A percentile compares a stretch with the other conserved stretches of the same genome.
Evolutionary conservation across 768 basidiomycete genomes (phyloP).

Genomic region (Serendipita sp.): DNA sequence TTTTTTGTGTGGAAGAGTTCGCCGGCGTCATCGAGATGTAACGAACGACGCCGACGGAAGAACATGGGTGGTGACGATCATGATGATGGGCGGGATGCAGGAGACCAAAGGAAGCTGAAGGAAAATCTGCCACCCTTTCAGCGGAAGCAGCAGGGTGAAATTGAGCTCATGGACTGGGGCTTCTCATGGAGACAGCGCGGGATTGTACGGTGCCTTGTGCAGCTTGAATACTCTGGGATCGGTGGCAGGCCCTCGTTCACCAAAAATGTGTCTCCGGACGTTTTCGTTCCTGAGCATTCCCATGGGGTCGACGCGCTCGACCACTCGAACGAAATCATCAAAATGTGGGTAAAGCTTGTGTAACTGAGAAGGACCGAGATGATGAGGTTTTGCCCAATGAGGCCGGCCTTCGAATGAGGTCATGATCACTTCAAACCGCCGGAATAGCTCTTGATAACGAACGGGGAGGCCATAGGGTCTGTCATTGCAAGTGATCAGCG

Average conservation of each 20-base stretch:
- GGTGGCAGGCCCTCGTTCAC: conserved; percentile 23
- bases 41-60: too few species aligned
- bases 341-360: conserved; percentile 64
- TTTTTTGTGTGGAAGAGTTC: too few species aligned
- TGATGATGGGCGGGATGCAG: too few species aligned
- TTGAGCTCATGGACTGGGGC: too few species aligned
- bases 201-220: conserved; percentile 8
- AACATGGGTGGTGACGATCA: too few species aligned
- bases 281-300: conserved; percentile 67
- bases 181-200: neutral
- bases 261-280: conserved; percentile 72
- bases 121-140: too few species aligned
- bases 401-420: conserved; percentile 59
- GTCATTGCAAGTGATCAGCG: neutral
- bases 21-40: too few species aligned
- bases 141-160: too few species aligned
- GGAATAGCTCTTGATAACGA: conserved; percentile 65
- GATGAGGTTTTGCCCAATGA: conserved; percentile 93
- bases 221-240: conserved; percentile 33
- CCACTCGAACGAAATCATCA: conserved; percentile 52
- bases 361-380: conserved; percentile 45
- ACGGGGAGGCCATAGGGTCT: conserved; percentile 78
- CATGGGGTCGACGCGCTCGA: conserved; percentile 46
- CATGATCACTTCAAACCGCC: conserved; percentile 57
- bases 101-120: too few species aligned